These are phyloP conservation scores for Fraxinus xanthoxyloides DNA, from an alignment of 305 asterid genomes.

Conservation along the genomic window DNA sequence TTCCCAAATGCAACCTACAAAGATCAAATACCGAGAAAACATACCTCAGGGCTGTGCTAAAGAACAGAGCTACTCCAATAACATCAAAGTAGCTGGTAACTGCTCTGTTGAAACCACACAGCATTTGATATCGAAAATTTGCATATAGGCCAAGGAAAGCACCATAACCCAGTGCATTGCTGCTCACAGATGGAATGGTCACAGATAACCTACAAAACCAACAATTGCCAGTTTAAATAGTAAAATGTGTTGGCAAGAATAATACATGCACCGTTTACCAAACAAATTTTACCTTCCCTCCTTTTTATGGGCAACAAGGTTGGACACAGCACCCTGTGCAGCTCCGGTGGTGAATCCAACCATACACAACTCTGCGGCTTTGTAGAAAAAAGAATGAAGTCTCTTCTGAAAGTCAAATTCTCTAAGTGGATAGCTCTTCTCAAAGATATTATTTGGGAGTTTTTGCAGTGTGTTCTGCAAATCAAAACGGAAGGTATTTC, in stretches of 20 bases:
- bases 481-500: constrained; percentile 89
- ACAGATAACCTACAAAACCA: constrained; percentile 68
- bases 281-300: constrained; percentile 70
- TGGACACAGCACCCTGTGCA: constrained; percentile 83
- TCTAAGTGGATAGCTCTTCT: constrained; percentile 81
- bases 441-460: constrained; percentile 96
- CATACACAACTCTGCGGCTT: constrained; percentile 93
- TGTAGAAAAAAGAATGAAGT: constrained; percentile 77
- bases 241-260: neutral
- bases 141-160: constrained; percentile 96
- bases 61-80: constrained; percentile 78
- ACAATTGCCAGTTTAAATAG: neutral
- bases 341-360: constrained; percentile 94
- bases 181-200: constrained; percentile 79
- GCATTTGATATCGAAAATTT: constrained; percentile 85
- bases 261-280: neutral
- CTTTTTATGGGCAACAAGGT: constrained; percentile 74
- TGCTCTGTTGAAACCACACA: constrained; percentile 82
- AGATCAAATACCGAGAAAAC: constrained; percentile 10
- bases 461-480: constrained; percentile 95
- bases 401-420: constrained; percentile 93
- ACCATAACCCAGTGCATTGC: constrained; percentile 95
- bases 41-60: constrained; percentile 88
- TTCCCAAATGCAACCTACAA: neutral
- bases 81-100: constrained; percentile 79